phyloP scores from a whole-genome alignment of 441 rosid species.

The Pelargonium citronellum region DNA sequence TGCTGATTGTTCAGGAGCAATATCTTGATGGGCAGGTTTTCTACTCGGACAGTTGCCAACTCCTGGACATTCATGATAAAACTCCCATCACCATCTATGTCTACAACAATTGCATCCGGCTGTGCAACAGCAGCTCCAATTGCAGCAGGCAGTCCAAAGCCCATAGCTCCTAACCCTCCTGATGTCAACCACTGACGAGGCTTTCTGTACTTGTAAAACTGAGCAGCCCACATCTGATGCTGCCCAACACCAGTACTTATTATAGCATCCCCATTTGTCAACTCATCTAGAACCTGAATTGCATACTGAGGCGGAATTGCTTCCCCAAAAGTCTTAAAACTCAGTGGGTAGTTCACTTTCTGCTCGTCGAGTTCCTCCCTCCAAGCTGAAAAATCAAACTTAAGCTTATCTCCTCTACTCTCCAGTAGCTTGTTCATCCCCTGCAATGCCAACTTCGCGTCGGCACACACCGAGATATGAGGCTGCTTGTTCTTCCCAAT shows the following conservation, averaged over 20 bases:
- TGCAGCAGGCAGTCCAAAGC: slow-evolving; percentile 93
- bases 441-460: slow-evolving; percentile 65
- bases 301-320: slow-evolving; percentile 91
- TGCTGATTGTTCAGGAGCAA: slow-evolving; percentile 82
- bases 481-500: slow-evolving; percentile 97
- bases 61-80: slow-evolving; percentile 92
- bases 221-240: slow-evolving; percentile 99
- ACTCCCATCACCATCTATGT: slow-evolving; percentile 95
- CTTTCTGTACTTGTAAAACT: slow-evolving; percentile 74
- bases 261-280: slow-evolving; percentile 78
- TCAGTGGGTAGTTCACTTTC: slow-evolving; percentile 55
- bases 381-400: slow-evolving; percentile 62
- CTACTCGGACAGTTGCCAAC: slow-evolving; percentile 74
- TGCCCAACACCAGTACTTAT: slow-evolving; percentile 94
- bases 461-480: slow-evolving; percentile 78
- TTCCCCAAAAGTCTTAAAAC: slow-evolving; percentile 72
- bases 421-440: slow-evolving; percentile 64
- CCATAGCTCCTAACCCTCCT: slow-evolving; percentile 94
- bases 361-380: slow-evolving; percentile 61
- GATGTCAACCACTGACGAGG: slow-evolving; percentile 94
- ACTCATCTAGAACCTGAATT: slow-evolving; percentile 78
- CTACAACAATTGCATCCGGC: slow-evolving; percentile 70
- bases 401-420: slow-evolving; percentile 33
- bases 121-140: slow-evolving; percentile 91
- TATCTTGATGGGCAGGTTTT: slow-evolving; percentile 78